phyloP scores from a whole-genome alignment of 176 grass and related monocot genomes.

The Dactylis glomerata region DNA sequence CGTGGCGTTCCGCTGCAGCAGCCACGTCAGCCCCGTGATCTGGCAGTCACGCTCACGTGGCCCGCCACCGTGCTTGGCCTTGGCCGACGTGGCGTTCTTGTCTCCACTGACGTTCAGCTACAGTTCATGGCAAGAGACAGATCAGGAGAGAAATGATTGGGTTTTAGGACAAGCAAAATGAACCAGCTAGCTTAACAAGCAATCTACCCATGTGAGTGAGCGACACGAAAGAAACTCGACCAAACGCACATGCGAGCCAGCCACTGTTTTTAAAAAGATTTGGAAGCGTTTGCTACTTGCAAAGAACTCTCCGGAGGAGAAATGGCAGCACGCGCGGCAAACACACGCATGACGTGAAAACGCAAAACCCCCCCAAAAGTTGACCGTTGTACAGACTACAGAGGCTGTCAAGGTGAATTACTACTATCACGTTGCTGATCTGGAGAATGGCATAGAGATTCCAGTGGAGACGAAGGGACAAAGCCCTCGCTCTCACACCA shows the following conservation, averaged over 20 bases:
- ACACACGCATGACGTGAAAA: neutral
- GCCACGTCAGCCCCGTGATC: slow-evolving; percentile 79
- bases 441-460: slow-evolving; percentile 1
- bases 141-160: neutral
- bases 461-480: slow-evolving; percentile 8
- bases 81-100: slow-evolving; percentile 9
- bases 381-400: neutral
- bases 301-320: neutral
- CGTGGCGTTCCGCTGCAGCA: slow-evolving; percentile 63
- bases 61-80: neutral
- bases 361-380: neutral
- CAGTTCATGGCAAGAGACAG: neutral
- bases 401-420: neutral
- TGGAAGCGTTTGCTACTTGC: neutral
- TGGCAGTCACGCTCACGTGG: slow-evolving; percentile 62
- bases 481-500: slow-evolving; percentile 20
- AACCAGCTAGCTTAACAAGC: neutral
- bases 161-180: neutral
- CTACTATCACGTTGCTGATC: neutral
- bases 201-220: neutral
- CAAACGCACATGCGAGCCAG: neutral
- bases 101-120: slow-evolving; percentile 40
- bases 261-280: neutral
- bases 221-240: neutral
- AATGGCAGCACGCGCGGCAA: neutral